A percentile compares a stretch with the other conserved stretches of the same genome.
phyloP scores from a whole-genome alignment of 345 rosid genomes.

The Euphorbia tirucalli region DNA sequence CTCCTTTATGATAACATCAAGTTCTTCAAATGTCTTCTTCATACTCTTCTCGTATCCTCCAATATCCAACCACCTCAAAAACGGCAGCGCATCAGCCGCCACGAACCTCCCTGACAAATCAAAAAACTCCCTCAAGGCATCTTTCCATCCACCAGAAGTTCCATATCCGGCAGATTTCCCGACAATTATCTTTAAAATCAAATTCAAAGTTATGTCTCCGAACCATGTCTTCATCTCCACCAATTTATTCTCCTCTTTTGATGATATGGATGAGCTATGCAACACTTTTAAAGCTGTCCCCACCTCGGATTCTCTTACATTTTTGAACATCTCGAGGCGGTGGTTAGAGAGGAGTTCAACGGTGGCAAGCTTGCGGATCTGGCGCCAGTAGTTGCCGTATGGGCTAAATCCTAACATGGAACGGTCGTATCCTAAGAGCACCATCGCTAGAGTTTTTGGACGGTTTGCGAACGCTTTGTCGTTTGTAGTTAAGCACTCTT shows the following conservation, averaged over 20 bases:
- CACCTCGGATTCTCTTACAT: slow-evolving; percentile 26
- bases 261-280: background rate
- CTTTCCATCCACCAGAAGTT: background rate
- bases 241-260: slow-evolving; percentile 12
- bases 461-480: slow-evolving; percentile 33
- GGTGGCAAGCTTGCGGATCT: slow-evolving; percentile 26
- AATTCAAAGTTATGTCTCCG: slow-evolving; percentile 22
- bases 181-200: slow-evolving; percentile 20
- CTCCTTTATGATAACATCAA: background rate
- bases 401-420: slow-evolving; percentile 32
- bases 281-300: slow-evolving; percentile 18
- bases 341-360: slow-evolving; percentile 35
- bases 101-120: background rate
- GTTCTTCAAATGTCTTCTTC: background rate
- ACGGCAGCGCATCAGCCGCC: slow-evolving; percentile 6
- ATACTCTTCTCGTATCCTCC: background rate
- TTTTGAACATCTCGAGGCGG: slow-evolving; percentile 26
- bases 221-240: slow-evolving; percentile 44
- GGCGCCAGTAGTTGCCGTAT: slow-evolving; percentile 38
- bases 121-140: background rate
- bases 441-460: slow-evolving; percentile 20
- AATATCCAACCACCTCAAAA: slow-evolving; percentile 7
- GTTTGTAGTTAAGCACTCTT: slow-evolving; percentile 34
- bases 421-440: slow-evolving; percentile 23
- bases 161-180: slow-evolving; percentile 21